Evolutionary conservation across 306 rosid genomes (phyloP).

Genomic region (Astragalus glycyphyllos): DNA sequence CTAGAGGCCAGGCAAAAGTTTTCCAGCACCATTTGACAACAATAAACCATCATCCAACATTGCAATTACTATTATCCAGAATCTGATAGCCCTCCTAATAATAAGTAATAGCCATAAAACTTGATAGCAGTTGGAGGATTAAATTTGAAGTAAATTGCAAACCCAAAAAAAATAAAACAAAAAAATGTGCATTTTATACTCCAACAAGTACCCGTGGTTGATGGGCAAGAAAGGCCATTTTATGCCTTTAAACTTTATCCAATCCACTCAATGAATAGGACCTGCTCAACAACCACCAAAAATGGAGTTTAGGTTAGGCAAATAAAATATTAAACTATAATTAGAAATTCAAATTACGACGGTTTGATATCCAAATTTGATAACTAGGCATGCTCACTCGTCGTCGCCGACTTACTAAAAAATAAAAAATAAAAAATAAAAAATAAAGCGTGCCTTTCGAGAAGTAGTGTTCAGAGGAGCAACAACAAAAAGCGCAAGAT

Average conservation of each 20-base stretch:
- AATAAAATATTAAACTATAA: neutral
- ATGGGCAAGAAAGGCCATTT: constrained; percentile 76
- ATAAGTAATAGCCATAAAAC: constrained; percentile 2
- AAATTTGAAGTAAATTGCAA: neutral
- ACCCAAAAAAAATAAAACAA: neutral
- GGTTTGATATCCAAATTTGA: neutral
- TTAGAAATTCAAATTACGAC: neutral
- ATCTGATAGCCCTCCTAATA: neutral
- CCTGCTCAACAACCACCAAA: constrained; percentile 49
- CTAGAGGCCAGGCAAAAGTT: neutral
- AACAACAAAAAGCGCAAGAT: neutral
- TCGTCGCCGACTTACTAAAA: neutral
- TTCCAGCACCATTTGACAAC: neutral
- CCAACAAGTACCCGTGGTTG: constrained; percentile 75
- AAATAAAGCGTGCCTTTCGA: neutral
- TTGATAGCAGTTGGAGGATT: neutral
- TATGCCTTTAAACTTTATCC: constrained; percentile 47
- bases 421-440: neutral
- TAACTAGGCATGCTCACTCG: constrained; percentile 7
- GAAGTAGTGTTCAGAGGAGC: neutral
- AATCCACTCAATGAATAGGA: constrained; percentile 51
- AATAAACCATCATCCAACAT: neutral
- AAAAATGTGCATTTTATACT: constrained; percentile 1
- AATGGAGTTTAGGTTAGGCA: neutral
- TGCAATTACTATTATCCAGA: neutral